A percentile compares a stretch with the other conserved stretches of the same genome.
Evolutionary conservation across 768 basidiomycete genomes (phyloP).

Genomic region (Mycena filopes): DNA sequence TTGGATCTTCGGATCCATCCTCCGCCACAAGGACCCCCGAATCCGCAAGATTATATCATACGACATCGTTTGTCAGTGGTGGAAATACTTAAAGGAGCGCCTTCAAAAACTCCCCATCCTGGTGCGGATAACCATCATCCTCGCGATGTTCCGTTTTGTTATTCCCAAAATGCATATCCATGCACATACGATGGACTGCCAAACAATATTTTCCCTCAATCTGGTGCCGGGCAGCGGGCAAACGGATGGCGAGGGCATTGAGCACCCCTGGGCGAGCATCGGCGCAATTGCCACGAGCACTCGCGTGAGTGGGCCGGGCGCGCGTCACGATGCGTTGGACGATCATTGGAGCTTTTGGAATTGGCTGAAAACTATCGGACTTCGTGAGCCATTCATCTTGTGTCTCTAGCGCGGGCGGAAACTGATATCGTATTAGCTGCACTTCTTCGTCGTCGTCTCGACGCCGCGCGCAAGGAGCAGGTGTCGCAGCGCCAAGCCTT

Average conservation of each 20-base stretch:
- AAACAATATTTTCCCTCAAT: slow-evolving; percentile 44
- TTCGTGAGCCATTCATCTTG: slow-evolving; percentile 42
- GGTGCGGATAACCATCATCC: slow-evolving; percentile 37
- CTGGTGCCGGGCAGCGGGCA: slow-evolving; percentile 42
- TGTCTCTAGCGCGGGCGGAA: no score
- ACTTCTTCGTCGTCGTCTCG: no score
- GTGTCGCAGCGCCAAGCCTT: no score
- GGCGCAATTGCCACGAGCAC: slow-evolving; percentile 46
- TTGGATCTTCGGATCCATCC: neutral
- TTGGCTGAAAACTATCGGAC: slow-evolving; percentile 38
- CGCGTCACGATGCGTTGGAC: slow-evolving; percentile 47
- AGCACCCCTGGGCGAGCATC: slow-evolving; percentile 48
- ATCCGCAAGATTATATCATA: slow-evolving; percentile 31
- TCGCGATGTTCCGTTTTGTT: slow-evolving; percentile 41
- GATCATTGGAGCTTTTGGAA: slow-evolving; percentile 51
- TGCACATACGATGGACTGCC: slow-evolving; percentile 44
- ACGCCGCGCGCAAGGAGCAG: no score
- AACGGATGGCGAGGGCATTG: no score
- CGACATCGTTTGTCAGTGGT: slow-evolving; percentile 42
- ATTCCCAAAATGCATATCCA: no score
- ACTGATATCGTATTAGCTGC: no score
- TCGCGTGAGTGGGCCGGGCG: slow-evolving; percentile 49
- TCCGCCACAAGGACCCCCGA: slow-evolving; percentile 3
- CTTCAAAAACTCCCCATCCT: slow-evolving; percentile 15
- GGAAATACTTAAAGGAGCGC: slow-evolving; percentile 26